These are phyloP conservation scores for Pharus latifolius DNA, from an alignment of 176 grass and related monocot species.

Conservation along the genomic window DNA sequence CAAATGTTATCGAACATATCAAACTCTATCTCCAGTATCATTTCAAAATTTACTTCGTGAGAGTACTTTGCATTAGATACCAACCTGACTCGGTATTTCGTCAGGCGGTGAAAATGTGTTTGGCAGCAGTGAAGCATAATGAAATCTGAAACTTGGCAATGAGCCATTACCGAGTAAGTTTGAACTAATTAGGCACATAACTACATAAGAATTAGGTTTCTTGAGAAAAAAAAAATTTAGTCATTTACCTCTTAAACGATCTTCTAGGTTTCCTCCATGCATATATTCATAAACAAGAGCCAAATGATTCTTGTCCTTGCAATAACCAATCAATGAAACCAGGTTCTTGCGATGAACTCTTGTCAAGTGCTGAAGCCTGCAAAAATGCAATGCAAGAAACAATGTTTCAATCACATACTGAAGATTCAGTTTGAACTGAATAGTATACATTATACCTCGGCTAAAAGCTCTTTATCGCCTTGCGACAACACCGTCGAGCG, in stretches of 20 bases:
- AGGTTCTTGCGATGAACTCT: constrained; percentile 69
- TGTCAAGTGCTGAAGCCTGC: constrained; percentile 46
- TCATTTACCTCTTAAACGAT: constrained; percentile 24
- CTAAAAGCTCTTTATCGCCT: constrained; percentile 49
- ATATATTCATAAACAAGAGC: constrained; percentile 57
- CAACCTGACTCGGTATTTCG: too few species aligned
- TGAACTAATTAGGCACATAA: neutral
- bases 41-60: too few species aligned
- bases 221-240: neutral
- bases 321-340: constrained; percentile 65
- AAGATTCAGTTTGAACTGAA: neutral
- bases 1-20: too few species aligned
- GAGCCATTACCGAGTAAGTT: neutral
- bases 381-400: neutral
- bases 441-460: constrained; percentile 40
- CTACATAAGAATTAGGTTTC: neutral
- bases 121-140: neutral
- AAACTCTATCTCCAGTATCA: too few species aligned
- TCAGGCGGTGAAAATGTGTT: too few species aligned
- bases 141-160: neutral
- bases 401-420: neutral
- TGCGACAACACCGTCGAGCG: constrained; percentile 29
- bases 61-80: too few species aligned
- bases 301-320: constrained; percentile 46
- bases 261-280: constrained; percentile 24